Conservation (phyloP, 768 basidiomycete species). For the Lentinus brumalis region DNA sequence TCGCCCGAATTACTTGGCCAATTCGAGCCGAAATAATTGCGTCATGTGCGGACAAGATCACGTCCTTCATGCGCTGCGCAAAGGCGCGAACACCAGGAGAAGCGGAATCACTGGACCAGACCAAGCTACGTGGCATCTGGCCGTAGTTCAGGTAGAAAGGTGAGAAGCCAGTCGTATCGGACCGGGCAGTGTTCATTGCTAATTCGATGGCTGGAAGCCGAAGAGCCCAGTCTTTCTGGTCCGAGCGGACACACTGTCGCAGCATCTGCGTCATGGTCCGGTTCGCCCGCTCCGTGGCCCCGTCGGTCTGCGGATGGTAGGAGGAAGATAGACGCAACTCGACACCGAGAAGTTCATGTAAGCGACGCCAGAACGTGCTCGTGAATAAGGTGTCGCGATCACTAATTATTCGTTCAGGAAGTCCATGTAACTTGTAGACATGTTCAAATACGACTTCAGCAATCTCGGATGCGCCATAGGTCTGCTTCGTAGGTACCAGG, state of each 20-base stretch:
- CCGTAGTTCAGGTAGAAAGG: conserved; percentile 37
- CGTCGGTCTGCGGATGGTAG: conserved; percentile 48
- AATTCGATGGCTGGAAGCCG: conserved; percentile 25
- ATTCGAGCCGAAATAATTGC: no score
- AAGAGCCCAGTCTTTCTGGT: conserved; percentile 38
- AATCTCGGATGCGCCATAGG: neutral
- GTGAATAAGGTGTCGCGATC: conserved; percentile 46
- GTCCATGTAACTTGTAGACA: conserved; percentile 31
- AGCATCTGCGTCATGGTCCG: conserved; percentile 35
- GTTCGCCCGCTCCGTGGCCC: conserved; percentile 39
- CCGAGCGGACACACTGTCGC: conserved; percentile 25
- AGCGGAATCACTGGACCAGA: neutral
- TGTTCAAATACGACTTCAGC: neutral
- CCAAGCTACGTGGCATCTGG: conserved; percentile 14
- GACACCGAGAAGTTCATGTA: conserved; percentile 33
- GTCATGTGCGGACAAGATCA: no score
- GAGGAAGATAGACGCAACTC: conserved; percentile 40
- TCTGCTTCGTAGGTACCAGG: conserved; percentile 21
- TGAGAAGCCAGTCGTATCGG: conserved; percentile 35
- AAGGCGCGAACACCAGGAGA: conserved; percentile 29
- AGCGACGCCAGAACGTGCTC: conserved; percentile 44
- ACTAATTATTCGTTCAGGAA: conserved; percentile 40
- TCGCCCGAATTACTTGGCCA: no score
- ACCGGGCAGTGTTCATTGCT: conserved; percentile 36
- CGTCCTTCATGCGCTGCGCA: conserved; percentile 21